Evolutionary conservation across 805 yeast genomes (phyloP), one percentile per base, ranked within the genome.

Genomic region (Candida broadrunensis): DNA sequence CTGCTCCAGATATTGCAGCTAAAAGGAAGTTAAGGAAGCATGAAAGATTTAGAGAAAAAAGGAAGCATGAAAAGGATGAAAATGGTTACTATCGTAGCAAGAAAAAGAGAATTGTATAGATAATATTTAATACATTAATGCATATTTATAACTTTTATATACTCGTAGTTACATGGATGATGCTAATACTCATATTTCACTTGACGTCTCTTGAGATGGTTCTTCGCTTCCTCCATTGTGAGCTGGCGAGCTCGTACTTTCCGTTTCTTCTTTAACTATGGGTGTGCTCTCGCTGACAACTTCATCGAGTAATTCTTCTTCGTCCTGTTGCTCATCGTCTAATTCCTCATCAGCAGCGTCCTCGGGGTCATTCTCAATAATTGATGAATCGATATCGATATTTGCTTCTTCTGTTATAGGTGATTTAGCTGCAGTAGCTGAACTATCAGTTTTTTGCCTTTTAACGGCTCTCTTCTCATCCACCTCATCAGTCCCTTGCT

Each of bases 1-100:
- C 73, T 16, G 85, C 84, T 3, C 98, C 98, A 1, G 96, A 85
- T 13, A 63, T 77, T 32, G 83, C 88, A n/a, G 93, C 96, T 2
- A 77, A 75, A 49, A 78, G 86, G 60, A 87, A 85, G 65, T 55
- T 87, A 54, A 83, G 73, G 63, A 87, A 85, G 60, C 95, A 90
- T 65, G 79, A 73, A 29, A 77, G 83, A 51, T 75, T 78, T 21
- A 80, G 90, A 58, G 93, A 85, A 47, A 86, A 83, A 70, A 77
- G 96, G 60, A 84, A 77, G 56, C 79, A 72, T 37, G 80, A 77
- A 38, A 85, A 78, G 59, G 95, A 87, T 55, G 90, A 78, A 23
- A 84, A 78, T 56, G 95, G 95, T 0, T 80, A 68, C 50, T 86
- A 85, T 52, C 85, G 77, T 48, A 69, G 81, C 12, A 86, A 81